These are phyloP conservation scores for Puccinia polysora DNA, from an alignment of 1,284 basidiomycete species.

Conservation along the genomic window DNA sequence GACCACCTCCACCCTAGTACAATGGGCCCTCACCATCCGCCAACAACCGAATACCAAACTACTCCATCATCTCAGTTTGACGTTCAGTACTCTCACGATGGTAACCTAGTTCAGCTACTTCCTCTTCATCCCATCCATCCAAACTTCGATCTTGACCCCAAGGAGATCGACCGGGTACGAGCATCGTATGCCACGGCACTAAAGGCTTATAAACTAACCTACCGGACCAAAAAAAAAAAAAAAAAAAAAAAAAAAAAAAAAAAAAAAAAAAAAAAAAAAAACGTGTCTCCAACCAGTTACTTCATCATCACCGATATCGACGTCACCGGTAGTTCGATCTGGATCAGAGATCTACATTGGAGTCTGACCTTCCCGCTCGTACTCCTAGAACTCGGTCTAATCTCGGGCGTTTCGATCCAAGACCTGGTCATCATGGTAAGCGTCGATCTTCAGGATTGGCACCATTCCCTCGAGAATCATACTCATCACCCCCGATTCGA, in stretches of 20 bases:
- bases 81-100: conserved; percentile 15
- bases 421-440: conserved; percentile 21
- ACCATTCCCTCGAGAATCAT: background rate
- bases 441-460: background rate
- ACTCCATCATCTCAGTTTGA: conserved; percentile 21
- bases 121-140: too few relatives aligned
- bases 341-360: conserved; percentile 33
- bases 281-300: too few relatives aligned
- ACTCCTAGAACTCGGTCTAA: conserved; percentile 9
- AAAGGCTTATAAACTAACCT: too few relatives aligned
- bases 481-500: background rate
- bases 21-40: conserved; percentile 19
- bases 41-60: conserved; percentile 25
- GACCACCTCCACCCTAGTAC: background rate
- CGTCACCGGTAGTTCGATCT: conserved; percentile 15
- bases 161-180: too few relatives aligned
- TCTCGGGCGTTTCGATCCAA: conserved; percentile 16
- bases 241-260: too few relatives aligned
- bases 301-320: conserved; percentile 23
- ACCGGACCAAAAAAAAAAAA: too few relatives aligned
- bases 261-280: too few relatives aligned
- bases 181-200: too few relatives aligned
- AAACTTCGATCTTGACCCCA: too few relatives aligned
- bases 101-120: conserved; percentile 5
- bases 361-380: conserved; percentile 14